A percentile compares a stretch with the other conserved stretches of the same genome.
Evolutionary conservation across 164 flowering plant genomes (phyloP).

Genomic region (Saururus chinensis): DNA sequence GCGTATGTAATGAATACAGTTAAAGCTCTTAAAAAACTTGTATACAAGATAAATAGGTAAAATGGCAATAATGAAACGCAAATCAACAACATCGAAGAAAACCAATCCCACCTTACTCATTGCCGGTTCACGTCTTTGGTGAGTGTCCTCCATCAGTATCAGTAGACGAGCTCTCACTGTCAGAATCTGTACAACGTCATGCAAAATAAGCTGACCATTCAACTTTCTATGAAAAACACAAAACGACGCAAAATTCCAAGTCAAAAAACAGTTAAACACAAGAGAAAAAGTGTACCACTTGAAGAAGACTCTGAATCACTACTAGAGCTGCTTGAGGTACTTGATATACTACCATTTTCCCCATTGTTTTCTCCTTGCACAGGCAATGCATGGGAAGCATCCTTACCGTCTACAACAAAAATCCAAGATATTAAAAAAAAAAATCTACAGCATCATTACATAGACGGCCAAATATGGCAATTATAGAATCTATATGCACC

Average conservation of each 20-base stretch:
- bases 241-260: not conserved
- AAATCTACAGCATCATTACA: not conserved
- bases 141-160: conserved; percentile 48
- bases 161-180: conserved; percentile 71
- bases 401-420: conserved; percentile 35
- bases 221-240: too few species aligned
- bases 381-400: conserved; percentile 29
- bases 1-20: too few species aligned
- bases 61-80: too few species aligned
- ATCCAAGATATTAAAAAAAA: not conserved
- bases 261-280: not conserved
- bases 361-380: conserved; percentile 37
- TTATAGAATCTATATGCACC: conserved; percentile 17
- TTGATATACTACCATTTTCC: conserved; percentile 43
- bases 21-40: too few species aligned
- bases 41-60: too few species aligned
- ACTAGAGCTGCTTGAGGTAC: conserved; percentile 77
- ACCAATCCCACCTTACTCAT: conserved; percentile 15
- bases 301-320: conserved; percentile 85
- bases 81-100: not conserved
- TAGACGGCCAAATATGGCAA: not conserved
- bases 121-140: conserved; percentile 24
- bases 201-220: not conserved
- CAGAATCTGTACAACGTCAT: conserved; percentile 41
- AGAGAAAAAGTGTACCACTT: conserved; percentile 38